Base-by-base conservation (phyloP, 2,329 filamentous ascomycete genomes). In the Fusarium pilosicola region DNA sequence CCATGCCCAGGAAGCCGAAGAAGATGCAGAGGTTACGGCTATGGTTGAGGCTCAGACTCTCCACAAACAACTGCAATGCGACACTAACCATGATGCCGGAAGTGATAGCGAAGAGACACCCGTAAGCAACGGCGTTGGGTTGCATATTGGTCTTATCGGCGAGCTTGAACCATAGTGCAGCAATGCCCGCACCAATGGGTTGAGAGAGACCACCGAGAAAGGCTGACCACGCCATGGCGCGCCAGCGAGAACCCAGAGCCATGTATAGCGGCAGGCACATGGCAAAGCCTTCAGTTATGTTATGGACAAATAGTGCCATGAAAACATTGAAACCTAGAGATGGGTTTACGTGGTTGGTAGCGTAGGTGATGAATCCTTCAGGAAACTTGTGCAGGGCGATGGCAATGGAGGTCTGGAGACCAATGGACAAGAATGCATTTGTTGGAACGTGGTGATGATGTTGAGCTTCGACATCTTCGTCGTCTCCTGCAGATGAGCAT, bases 341-440 rank as follows among this genome's bases (percentile, higher is more conserved):
- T 0, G 96, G 95, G 80, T 95, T 98, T 18, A 95, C 96, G 80
- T 99, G 96, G 82, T 98, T 99, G 15, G 96, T 98, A 15, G 96
- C 96, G 81, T 97, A 99, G 2, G 96, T 98, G 76, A 99, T 92
- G 80, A 93, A 93, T 28, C 91, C 91, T 78, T 92, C 96, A 3
- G 96, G 96, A 41, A 98, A 92, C 81, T 99, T 99, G 85, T 99
- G 96, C 4, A 99, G 86, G 13, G 96, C 95, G 72, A 99, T 98
- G 11, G 96, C 96, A 57, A 98, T 92, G 22, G 94, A 96, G 0
- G 96, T 98, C 82, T 99, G 96, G 2, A 99, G 89, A n/a, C 96
- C 95, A 68, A 98, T 96, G 59, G 94, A 94, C 71, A 98, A 86
- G 81, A 98, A 99, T 11, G 94, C 94, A 79, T 98, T 98, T 70